Evolutionary conservation across 768 basidiomycete species (phyloP).

Genomic region (Lepiota subincarnata): DNA sequence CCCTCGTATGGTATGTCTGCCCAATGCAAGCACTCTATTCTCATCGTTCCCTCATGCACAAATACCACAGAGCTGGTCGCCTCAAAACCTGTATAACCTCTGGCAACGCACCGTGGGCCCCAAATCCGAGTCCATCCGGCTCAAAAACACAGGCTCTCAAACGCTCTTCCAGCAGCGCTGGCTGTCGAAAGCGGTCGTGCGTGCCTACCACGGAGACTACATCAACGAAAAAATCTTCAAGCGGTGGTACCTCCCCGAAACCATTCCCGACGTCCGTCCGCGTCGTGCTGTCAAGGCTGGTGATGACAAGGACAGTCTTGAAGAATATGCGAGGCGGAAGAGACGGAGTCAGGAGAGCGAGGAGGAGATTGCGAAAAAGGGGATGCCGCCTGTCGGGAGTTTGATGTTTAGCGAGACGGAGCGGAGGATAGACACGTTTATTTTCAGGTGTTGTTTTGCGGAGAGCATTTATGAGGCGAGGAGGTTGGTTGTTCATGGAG

Average conservation of each 20-base stretch:
- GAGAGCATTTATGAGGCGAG: constrained; percentile 89
- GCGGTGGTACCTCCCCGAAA: constrained; percentile 87
- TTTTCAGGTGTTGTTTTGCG: constrained; percentile 87
- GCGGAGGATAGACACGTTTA: constrained; percentile 85
- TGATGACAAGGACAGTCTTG: constrained; percentile 43
- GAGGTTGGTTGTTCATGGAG: constrained; percentile 78
- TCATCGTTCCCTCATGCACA: background rate
- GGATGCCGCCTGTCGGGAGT: constrained; percentile 86
- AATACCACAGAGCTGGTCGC: constrained; percentile 77
- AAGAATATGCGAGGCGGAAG: constrained; percentile 57
- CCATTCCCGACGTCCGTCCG: constrained; percentile 81
- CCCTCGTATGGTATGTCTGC: constrained; percentile 67
- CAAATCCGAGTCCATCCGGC: constrained; percentile 47
- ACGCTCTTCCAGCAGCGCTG: constrained; percentile 92
- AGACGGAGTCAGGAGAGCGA: constrained; percentile 45
- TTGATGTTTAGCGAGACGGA: constrained; percentile 97
- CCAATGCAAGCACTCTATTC: background rate
- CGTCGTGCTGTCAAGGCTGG: constrained; percentile 37
- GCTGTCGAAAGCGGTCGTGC: constrained; percentile 78
- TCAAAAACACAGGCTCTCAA: constrained; percentile 45
- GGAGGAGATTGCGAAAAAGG: constrained; percentile 52
- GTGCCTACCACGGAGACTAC: constrained; percentile 94
- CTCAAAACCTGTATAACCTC: constrained; percentile 86
- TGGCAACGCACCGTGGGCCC: constrained; percentile 66
- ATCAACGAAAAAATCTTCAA: constrained; percentile 93